Base-by-base conservation (phyloP, 306 rosid genomes). In the Corylus americana region DNA sequence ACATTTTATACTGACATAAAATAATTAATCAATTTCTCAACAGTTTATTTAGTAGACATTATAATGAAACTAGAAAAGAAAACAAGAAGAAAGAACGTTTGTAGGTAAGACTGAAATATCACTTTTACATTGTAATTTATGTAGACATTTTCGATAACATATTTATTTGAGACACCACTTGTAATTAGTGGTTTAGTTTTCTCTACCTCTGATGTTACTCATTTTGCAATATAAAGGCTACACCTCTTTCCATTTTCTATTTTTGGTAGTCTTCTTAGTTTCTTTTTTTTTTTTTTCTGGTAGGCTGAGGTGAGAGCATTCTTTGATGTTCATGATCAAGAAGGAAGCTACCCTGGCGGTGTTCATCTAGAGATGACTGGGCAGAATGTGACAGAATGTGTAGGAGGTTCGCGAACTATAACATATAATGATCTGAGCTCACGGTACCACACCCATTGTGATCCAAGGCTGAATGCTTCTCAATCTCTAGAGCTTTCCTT, bases 281-380 rank as follows among this genome's bases (percentile, higher is more conserved):
- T 7, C 8, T n/a, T n/a, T n/a, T n/a, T 2, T 8, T 18, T 3
- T 62, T 1, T 25, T 51, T n/a, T 27, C 16, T 49, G 7, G 8
- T 68, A 83, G 87, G 82, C 69, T 50, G 87, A 83, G 81, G 37
- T 83, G 83, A 79, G 76, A 48, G 87, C 87, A 31, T 83, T 83
- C 77, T 83, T 83, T 29, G 87, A 83, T 25, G 81, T 83, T n/a
- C 87, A 83, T 10, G 87, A 83, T 70, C 87, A 83, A 79, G 87
- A 83, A 77, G 87, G 87, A 76, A 83, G 87, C 83, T 79, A 75
- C 59, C 84, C 84, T 0, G 81, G 87, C 11, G 87, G 87, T 11
- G 87, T 83, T 53, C 87, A 83, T 76, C 78, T 83, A 35, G 87
- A 83, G 75, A 83, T 83, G 87, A 83, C 87, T 1, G 87, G 87